Evolutionary conservation across 2,329 filamentous ascomycete genomes (phyloP), one percentile per base, ranked within the genome.

Genomic region (Pseudopithomyces maydicus): DNA sequence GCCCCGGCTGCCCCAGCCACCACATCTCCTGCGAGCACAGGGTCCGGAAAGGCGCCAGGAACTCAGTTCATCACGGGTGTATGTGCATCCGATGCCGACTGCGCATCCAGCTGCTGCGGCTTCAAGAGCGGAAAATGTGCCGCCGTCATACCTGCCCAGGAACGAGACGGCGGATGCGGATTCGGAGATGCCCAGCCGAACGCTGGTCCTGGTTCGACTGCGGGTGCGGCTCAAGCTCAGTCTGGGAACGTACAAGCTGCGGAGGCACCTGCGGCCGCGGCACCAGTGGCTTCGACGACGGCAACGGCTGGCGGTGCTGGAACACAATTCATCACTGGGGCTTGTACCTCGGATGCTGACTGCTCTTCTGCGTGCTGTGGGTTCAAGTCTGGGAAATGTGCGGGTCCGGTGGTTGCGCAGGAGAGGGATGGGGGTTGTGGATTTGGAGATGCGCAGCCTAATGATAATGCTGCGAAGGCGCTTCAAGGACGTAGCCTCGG

Each of bases 1-100:
- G 33, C 44, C 32, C 17, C 38, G 2, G 49, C 38, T 29, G 19
- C 52, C 2, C 26, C 26, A 29, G 26, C 8, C 26, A 29, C 26
- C 26, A 47, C 45, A 17, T 35, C 54, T 14, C 48, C 52, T 6
- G 50, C 51, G 8, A 20, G 26, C 26, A 23, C 55, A 39, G 44
- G 44, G 22, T 43, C 52, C 14, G 52, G 52, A 12, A 54, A 36
- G 33, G 17, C 41, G 3, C 32, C 26, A 59, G 74, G 68, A 26
- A 73, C 61, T 3, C 76, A 78, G 52, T 78, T 77, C 66, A 77
- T 78, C 62, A 77, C 75, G 14, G 76, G 75, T 1, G 52, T 67
- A 7, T 78, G 76, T 47, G 59, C 63, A 3, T 70, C 71, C 3
- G 74, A 77, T 51, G 74, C 74, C 4, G 74, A 77, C 55, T 78